phyloP scores from a whole-genome alignment of 2,329 filamentous ascomycete genomes.

The Microdochium trichocladiopsis region DNA sequence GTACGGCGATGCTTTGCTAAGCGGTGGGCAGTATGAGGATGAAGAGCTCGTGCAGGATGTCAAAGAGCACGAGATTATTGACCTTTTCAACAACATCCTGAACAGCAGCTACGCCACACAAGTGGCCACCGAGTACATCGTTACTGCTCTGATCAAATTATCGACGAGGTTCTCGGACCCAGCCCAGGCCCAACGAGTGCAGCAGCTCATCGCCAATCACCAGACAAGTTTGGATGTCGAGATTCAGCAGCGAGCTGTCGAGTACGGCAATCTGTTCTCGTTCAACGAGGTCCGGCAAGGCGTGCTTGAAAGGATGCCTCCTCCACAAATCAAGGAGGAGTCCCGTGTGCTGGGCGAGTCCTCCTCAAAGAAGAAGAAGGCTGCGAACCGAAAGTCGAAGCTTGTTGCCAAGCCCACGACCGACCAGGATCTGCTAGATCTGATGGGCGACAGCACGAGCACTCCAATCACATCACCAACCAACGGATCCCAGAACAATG shows the following conservation, averaged over 20 bases:
- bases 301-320: slow-evolving; percentile 95
- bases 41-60: slow-evolving; percentile 78
- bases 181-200: slow-evolving; percentile 79
- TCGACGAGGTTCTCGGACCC: slow-evolving; percentile 80
- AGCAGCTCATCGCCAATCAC: slow-evolving; percentile 68
- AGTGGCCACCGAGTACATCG: slow-evolving; percentile 89
- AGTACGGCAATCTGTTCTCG: slow-evolving; percentile 91
- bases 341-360: slow-evolving; percentile 84
- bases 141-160: slow-evolving; percentile 90
- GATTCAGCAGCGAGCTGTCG: slow-evolving; percentile 90
- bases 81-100: slow-evolving; percentile 85
- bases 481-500: slow-evolving; percentile 59
- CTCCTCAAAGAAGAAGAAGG: slow-evolving; percentile 58
- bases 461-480: slow-evolving; percentile 51
- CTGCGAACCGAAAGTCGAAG: slow-evolving; percentile 68
- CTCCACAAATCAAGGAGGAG: slow-evolving; percentile 93
- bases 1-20: slow-evolving; percentile 85
- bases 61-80: slow-evolving; percentile 82
- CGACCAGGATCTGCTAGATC: slow-evolving; percentile 86
- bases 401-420: slow-evolving; percentile 63
- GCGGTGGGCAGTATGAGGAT: slow-evolving; percentile 87
- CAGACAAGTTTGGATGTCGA: slow-evolving; percentile 89
- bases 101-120: slow-evolving; percentile 93
- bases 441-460: slow-evolving; percentile 74
- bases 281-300: slow-evolving; percentile 82